These are phyloP conservation scores for Arabidopsis thaliana DNA, from an alignment of 345 rosid genomes.

Conservation along the genomic window DNA sequence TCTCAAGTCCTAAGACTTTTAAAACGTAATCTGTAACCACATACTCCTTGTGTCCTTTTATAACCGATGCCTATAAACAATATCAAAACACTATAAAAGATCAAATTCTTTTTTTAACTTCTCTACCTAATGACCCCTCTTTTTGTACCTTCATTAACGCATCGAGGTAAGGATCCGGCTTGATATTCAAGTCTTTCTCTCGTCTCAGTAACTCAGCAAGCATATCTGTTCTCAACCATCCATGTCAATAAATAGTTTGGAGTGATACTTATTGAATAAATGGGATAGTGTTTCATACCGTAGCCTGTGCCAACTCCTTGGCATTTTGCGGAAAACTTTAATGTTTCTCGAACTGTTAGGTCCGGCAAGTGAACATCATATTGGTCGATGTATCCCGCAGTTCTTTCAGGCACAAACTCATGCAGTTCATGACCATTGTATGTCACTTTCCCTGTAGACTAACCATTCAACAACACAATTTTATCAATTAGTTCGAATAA, in stretches of 20 bases:
- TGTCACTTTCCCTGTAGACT: constrained; percentile 64
- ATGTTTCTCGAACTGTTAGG: constrained; percentile 78
- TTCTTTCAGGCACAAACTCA: constrained; percentile 72
- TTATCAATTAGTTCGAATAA: background rate
- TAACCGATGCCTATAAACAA: constrained; percentile 55
- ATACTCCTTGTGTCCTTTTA: constrained; percentile 53
- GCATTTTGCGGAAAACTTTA: constrained; percentile 79
- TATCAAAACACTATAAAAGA: background rate
- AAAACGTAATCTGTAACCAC: constrained; percentile 66
- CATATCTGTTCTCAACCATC: constrained; percentile 54
- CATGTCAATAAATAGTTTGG: background rate
- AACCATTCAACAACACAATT: constrained; percentile 10
- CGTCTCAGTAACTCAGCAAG: constrained; percentile 75
- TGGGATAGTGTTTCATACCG: constrained; percentile 46
- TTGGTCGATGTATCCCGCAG: constrained; percentile 74
- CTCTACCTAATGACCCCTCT: background rate
- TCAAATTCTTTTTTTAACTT: too few relatives aligned
- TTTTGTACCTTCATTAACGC: constrained; percentile 76
- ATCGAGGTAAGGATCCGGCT: constrained; percentile 81
- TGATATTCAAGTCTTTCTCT: constrained; percentile 73
- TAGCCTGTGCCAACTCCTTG: constrained; percentile 75
- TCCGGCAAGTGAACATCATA: constrained; percentile 65
- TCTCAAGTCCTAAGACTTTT: constrained; percentile 68
- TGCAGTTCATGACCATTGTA: constrained; percentile 63
- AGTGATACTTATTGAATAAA: background rate